These are phyloP conservation scores for Pseudotsuga menziesii DNA, from an alignment of 75 land plant genomes.

Conservation along the genomic window DNA sequence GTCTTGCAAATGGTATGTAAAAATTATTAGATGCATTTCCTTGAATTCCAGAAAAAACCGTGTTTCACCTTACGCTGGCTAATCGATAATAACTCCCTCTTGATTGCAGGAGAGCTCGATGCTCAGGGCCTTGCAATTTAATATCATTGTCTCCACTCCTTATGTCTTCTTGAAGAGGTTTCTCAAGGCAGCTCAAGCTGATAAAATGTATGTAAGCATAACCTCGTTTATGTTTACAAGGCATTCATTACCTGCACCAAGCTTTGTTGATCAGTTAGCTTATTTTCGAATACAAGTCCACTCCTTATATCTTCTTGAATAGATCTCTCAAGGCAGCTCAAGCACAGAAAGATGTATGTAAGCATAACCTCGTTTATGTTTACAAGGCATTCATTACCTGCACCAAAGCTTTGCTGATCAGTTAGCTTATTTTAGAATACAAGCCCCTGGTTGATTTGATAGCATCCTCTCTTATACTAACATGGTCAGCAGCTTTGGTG, in stretches of 20 bases:
- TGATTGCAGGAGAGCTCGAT: slow-evolving; percentile 53
- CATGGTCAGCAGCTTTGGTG: too few relatives aligned
- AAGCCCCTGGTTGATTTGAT: too few relatives aligned
- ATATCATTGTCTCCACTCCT: slow-evolving; percentile 52
- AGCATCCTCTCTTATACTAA: background rate
- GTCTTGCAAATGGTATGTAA: slow-evolving; percentile 50
- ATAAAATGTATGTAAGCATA: slow-evolving; percentile 28
- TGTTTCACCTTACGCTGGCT: background rate
- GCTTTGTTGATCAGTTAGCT: too few relatives aligned
- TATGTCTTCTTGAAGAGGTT: slow-evolving; percentile 63
- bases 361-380: background rate
- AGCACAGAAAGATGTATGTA: slow-evolving; percentile 37
- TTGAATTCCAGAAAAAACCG: background rate
- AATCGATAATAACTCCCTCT: background rate
- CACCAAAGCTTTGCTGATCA: too few relatives aligned
- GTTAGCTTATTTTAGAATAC: too few relatives aligned
- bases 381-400: background rate
- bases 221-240: background rate
- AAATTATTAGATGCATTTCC: background rate
- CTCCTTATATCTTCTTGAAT: slow-evolving; percentile 58
- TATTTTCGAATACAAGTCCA: too few relatives aligned
- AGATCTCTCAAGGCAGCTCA: slow-evolving; percentile 65
- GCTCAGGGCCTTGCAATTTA: slow-evolving; percentile 54
- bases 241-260: too few relatives aligned
- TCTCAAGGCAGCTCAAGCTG: slow-evolving; percentile 57